Percentiles rank a stretch among this genome's conserved stretches.
These are phyloP conservation scores for Oryza glumipatula DNA, from an alignment of 176 grass and related monocot genomes.

Conservation along the genomic window DNA sequence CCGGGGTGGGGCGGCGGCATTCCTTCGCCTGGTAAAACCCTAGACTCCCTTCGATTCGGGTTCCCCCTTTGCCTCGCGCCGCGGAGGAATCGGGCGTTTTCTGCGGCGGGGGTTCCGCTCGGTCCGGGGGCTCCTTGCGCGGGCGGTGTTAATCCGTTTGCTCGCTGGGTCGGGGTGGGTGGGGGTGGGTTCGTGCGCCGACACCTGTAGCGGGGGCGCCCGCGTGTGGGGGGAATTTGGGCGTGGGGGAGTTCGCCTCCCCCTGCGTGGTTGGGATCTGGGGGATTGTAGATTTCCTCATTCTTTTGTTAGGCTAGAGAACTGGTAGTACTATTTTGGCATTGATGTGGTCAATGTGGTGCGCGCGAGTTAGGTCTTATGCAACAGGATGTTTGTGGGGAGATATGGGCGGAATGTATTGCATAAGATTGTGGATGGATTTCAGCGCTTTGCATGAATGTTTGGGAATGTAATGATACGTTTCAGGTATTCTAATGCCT, in stretches of 20 bases:
- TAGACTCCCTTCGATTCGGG: slow-evolving; percentile 31
- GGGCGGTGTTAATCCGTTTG: neutral
- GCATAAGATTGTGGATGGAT: neutral
- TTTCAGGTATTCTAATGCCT: slow-evolving; percentile 27
- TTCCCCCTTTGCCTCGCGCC: neutral
- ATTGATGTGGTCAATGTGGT: slow-evolving; percentile 19
- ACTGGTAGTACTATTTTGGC: neutral
- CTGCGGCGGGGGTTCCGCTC: neutral
- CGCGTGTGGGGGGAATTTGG: neutral
- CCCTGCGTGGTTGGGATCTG: slow-evolving; percentile 37
- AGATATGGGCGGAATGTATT: slow-evolving; percentile 7
- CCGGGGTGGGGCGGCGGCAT: slow-evolving; percentile 12
- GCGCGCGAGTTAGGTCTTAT: neutral
- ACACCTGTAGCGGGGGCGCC: slow-evolving; percentile 41
- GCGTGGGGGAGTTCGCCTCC: neutral
- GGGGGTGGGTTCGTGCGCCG: neutral
- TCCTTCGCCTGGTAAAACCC: slow-evolving; percentile 51
- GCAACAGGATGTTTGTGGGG: neutral
- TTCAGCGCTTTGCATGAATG: slow-evolving; percentile 24
- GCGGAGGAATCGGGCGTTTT: slow-evolving; percentile 44
- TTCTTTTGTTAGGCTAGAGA: slow-evolving; percentile 1
- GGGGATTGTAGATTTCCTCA: slow-evolving; percentile 20
- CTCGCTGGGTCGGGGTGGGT: too few species aligned
- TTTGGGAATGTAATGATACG: neutral
- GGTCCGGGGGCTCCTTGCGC: neutral